Base-by-base conservation (phyloP, 1,139 yeast genomes). In the Geotrichum restrictum region DNA sequence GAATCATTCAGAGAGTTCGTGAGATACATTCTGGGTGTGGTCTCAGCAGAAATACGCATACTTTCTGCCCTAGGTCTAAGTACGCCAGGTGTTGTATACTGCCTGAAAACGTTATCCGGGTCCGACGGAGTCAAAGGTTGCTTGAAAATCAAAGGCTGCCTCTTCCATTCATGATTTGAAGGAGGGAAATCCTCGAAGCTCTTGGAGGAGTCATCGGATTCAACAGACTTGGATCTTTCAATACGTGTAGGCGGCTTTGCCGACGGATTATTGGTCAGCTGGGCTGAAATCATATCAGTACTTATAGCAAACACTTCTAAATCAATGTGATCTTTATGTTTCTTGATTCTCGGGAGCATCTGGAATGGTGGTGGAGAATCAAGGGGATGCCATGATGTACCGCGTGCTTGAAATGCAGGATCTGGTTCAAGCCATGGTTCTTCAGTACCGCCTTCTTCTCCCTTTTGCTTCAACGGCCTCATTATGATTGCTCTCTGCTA, bases 401-500 rank as follows among this genome's bases (percentile, higher is more conserved):
- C 45, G 8, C 34, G 45, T 3, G 36, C 22, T 19, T 16, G 36
- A 29, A 8, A 41, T 29, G 34, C 34, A 16, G 36, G 45, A 6
- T 41, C 45, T 29, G 45, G 45, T 41, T 41, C 45, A n/a, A 41
- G 19, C 45, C 45, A 41, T 27, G 45, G 45, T 14, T 27, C 45
- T 3, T 33, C 22, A 4, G 45, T 13, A 18, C 19, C 18, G 13
- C 10, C 11, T 8, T 41, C 21, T 29, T 41, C 45, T n/a, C 27
- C 24, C 45, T 41, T 41, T 16, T 41, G 45, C 45, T 41, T 41
- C 14, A 41, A 29, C 29, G 45, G 45, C 22, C 45, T 41, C 45
- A 41, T 41, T n/a, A 31, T 18, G 2, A 14, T 5, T 8, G 29
- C 29, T 24, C 8, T 24, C 29, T 24, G 29, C 29, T 34, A 6